These are phyloP conservation scores for Medicago ruthenica DNA, from an alignment of 306 rosid genomes.

Conservation along the genomic window DNA sequence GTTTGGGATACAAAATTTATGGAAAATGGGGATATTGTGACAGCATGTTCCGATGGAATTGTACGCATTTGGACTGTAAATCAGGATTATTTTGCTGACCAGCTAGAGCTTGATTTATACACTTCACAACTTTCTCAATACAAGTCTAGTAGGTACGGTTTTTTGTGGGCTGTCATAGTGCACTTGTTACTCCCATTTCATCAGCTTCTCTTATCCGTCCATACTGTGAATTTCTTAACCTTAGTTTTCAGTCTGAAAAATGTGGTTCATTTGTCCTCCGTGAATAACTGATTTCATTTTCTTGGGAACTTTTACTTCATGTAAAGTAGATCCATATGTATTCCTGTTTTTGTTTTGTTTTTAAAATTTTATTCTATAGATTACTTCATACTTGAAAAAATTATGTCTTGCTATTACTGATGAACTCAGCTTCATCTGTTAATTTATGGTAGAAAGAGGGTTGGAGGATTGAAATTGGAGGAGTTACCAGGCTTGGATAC, in stretches of 20 bases:
- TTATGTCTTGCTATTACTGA: constrained; percentile 25
- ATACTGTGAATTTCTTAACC: constrained; percentile 35
- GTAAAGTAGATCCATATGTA: constrained; percentile 13
- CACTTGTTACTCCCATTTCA: constrained; percentile 7
- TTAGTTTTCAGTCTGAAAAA: constrained; percentile 30
- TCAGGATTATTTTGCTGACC: constrained; percentile 72
- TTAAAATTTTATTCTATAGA: background rate
- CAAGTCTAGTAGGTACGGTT: constrained; percentile 76
- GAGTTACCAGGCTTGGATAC: constrained; percentile 90
- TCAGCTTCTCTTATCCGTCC: constrained; percentile 36
- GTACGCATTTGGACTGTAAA: constrained; percentile 80
- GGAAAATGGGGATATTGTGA: constrained; percentile 94
- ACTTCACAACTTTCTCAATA: constrained; percentile 70
- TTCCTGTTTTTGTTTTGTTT: constrained; percentile 15
- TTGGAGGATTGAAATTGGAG: constrained; percentile 93
- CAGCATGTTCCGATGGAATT: constrained; percentile 95
- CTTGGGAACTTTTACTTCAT: constrained; percentile 17
- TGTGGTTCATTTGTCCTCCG: constrained; percentile 16
- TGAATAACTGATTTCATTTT: constrained; percentile 29
- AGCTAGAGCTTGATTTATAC: constrained; percentile 71
- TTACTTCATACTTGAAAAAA: constrained; percentile 10
- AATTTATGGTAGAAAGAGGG: constrained; percentile 73
- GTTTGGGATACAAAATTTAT: constrained; percentile 96
- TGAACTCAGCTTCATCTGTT: constrained; percentile 35
- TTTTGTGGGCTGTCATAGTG: constrained; percentile 35